These are phyloP conservation scores for Trichocomaceae sp. DNA, from an alignment of 2,329 filamentous ascomycete genomes.

Conservation along the genomic window DNA sequence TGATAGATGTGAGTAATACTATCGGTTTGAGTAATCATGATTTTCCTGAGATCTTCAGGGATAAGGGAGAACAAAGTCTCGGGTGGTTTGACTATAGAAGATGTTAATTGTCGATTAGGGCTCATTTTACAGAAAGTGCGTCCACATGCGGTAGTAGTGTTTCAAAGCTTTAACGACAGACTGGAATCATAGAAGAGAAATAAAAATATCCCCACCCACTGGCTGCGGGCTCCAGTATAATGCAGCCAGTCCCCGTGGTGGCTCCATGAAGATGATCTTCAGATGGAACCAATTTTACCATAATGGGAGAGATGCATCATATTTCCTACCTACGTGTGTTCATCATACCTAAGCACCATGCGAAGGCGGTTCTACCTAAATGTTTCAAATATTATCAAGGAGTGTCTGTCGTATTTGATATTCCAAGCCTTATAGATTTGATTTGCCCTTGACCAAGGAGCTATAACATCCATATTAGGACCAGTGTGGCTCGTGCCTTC, in stretches of 20 bases:
- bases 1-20: not conserved
- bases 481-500: not conserved
- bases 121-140: not conserved
- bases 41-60: not conserved
- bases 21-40: not conserved
- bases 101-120: not conserved
- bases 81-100: not conserved
- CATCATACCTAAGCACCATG: not conserved
- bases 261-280: not conserved
- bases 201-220: not conserved
- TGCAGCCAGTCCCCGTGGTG: not conserved
- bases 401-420: not conserved
- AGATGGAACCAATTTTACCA: not conserved
- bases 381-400: not conserved
- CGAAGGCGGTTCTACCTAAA: not conserved
- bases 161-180: not conserved
- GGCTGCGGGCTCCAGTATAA: not conserved
- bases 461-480: not conserved
- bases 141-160: not conserved
- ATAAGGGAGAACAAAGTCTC: not conserved
- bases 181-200: not conserved
- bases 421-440: not conserved
- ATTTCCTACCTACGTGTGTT: not conserved
- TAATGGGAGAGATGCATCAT: not conserved
- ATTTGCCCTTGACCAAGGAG: too few relatives aligned